Evolutionary conservation across 2,329 filamentous ascomycete genomes (phyloP).

Genomic region (Periconia digitata): DNA sequence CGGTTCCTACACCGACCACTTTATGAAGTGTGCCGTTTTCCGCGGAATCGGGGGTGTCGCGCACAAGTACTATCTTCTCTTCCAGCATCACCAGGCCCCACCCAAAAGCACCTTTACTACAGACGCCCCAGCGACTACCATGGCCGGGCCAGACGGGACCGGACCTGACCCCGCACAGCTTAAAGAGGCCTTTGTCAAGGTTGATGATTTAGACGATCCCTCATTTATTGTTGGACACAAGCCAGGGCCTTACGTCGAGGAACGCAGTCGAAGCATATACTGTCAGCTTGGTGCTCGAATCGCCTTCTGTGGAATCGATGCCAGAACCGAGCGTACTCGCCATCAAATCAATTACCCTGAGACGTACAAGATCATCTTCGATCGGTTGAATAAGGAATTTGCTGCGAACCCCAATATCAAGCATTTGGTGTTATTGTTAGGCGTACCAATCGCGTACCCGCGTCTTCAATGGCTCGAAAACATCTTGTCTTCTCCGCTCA

Average conservation of each 20-base stretch:
- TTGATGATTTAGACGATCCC: conserved; percentile 60
- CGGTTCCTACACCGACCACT: conserved; percentile 66
- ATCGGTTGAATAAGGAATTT: conserved; percentile 56
- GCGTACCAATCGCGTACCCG: conserved; percentile 69
- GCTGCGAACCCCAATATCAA: conserved; percentile 58
- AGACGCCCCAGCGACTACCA: conserved; percentile 61
- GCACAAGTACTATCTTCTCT: conserved; percentile 64
- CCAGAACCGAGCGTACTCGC: conserved; percentile 74
- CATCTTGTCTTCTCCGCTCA: conserved; percentile 80
- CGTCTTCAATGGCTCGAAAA: conserved; percentile 97
- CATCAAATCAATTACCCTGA: conserved; percentile 87
- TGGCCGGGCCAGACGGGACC: conserved; percentile 52
- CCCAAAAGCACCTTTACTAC: conserved; percentile 85
- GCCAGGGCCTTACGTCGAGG: conserved; percentile 68
- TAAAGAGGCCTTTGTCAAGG: conserved; percentile 71
- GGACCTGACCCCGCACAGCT: conserved; percentile 70
- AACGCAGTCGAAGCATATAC: conserved; percentile 62
- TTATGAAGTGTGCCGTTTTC: conserved; percentile 67
- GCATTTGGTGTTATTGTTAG: conserved; percentile 64
- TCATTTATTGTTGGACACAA: conserved; percentile 78
- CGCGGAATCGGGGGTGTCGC: conserved; percentile 64
- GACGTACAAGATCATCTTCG: conserved; percentile 63
- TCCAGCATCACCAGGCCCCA: conserved; percentile 78
- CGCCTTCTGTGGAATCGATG: conserved; percentile 62
- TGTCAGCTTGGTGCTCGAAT: conserved; percentile 67